These are phyloP conservation scores for Lactifluus subvellereus DNA, from an alignment of 768 basidiomycete species.

Conservation along the genomic window DNA sequence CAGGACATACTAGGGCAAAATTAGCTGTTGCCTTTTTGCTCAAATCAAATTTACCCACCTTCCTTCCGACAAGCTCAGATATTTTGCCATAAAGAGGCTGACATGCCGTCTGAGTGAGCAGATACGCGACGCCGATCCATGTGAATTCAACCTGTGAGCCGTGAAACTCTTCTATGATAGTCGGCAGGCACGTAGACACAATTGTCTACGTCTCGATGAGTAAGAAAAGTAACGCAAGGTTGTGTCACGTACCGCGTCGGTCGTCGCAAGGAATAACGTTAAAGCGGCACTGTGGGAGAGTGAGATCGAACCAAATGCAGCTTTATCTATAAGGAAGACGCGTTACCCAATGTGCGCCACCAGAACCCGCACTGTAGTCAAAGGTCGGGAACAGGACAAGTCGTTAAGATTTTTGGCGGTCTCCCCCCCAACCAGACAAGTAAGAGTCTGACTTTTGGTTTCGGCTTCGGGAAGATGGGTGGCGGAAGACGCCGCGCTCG, in stretches of 20 bases:
- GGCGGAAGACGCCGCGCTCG: conserved; percentile 11
- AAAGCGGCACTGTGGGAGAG: conserved; percentile 55
- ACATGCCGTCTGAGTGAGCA: conserved; percentile 81
- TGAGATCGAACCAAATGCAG: conserved; percentile 7
- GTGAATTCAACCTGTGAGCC: conserved; percentile 72
- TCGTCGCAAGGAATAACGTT: conserved; percentile 79
- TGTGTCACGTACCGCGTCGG: conserved; percentile 59
- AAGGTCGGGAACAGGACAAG: conserved; percentile 5
- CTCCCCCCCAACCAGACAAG: conserved; percentile 1
- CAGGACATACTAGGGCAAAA: conserved; percentile 48
- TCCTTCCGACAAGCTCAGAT: conserved; percentile 75
- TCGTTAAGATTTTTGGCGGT: conserved; percentile 1
- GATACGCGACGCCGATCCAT: conserved; percentile 81
- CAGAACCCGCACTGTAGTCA: conserved; percentile 21
- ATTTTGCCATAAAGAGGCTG: conserved; percentile 79
- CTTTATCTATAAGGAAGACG: conserved; percentile 4
- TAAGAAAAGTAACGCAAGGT: conserved; percentile 10
- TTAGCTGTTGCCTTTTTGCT: conserved; percentile 9
- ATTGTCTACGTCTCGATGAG: conserved; percentile 42
- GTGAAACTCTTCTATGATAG: conserved; percentile 62
- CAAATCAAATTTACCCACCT: conserved; percentile 41
- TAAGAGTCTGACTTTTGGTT: conserved; percentile 5
- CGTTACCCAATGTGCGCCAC: conserved; percentile 23
- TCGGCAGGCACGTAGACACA: conserved; percentile 79
- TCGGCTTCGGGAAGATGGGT: conserved; percentile 16